Evolutionary conservation across 2,329 filamentous ascomycete genomes (phyloP).

Genomic region (Botryotinia globosa): DNA sequence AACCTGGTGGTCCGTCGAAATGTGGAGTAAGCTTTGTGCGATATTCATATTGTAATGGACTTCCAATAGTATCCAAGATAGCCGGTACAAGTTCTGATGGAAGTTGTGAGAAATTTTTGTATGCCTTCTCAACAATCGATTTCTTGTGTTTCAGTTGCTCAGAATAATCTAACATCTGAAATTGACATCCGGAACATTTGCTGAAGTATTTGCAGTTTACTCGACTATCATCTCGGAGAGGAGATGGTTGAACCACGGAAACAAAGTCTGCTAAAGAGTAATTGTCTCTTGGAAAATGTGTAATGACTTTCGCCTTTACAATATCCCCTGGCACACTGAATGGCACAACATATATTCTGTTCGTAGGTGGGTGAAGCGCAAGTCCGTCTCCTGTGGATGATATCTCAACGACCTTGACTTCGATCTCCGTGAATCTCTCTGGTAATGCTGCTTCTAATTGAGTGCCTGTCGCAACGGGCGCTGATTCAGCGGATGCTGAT

Average conservation of each 20-base stretch:
- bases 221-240: constrained; percentile 71
- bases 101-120: constrained; percentile 83
- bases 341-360: constrained; percentile 77
- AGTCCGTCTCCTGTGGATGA: constrained; percentile 93
- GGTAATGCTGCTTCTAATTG: constrained; percentile 47
- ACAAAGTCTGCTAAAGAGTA: constrained; percentile 83
- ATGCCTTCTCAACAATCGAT: constrained; percentile 86
- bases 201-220: constrained; percentile 84
- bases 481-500: constrained; percentile 26
- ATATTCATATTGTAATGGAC: constrained; percentile 88
- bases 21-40: constrained; percentile 96
- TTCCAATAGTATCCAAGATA: constrained; percentile 82
- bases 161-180: constrained; percentile 91
- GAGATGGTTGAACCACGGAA: constrained; percentile 69
- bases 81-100: constrained; percentile 70
- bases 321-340: constrained; percentile 85
- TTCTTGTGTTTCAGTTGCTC: constrained; percentile 85
- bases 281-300: constrained; percentile 61
- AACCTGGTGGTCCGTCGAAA: constrained; percentile 73
- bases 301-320: constrained; percentile 74
- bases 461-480: constrained; percentile 29
- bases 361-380: constrained; percentile 63
- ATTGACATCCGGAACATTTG: constrained; percentile 87
- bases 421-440: constrained; percentile 68
- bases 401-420: constrained; percentile 76